Evolutionary conservation across 768 basidiomycete species (phyloP).

Genomic region (Hypholoma fasciculare): DNA sequence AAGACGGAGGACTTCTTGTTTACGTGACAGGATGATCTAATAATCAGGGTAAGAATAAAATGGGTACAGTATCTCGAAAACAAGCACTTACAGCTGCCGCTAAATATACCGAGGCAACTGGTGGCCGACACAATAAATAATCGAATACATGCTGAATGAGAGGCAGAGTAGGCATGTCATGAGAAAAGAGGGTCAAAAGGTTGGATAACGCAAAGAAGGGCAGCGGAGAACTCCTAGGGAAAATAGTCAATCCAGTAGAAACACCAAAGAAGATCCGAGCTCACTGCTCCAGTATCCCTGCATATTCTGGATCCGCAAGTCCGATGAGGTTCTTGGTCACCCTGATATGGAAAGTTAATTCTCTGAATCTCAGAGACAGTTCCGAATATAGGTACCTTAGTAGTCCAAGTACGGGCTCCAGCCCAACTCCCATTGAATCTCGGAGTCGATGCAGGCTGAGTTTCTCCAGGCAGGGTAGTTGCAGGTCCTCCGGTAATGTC

Average conservation of each 20-base stretch:
- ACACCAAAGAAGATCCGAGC: constrained; percentile 17
- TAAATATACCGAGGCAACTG: constrained; percentile 80
- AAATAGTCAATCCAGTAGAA: neutral
- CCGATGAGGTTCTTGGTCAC: constrained; percentile 73
- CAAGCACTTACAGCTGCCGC: constrained; percentile 69
- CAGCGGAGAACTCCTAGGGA: constrained; percentile 63
- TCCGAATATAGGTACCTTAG: constrained; percentile 47
- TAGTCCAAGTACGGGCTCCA: constrained; percentile 85
- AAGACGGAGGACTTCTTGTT: constrained; percentile 61
- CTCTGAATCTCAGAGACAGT: neutral
- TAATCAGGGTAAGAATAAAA: neutral
- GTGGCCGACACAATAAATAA: constrained; percentile 81
- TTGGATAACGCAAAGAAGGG: constrained; percentile 92
- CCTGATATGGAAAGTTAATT: constrained; percentile 34
- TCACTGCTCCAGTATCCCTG: constrained; percentile 67
- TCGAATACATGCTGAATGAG: constrained; percentile 93
- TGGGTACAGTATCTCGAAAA: neutral
- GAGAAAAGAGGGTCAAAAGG: constrained; percentile 88
- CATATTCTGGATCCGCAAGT: constrained; percentile 68
- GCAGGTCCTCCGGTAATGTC: constrained; percentile 63
- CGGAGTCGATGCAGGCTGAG: constrained; percentile 76
- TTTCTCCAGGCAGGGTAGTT: constrained; percentile 63
- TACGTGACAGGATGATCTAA: constrained; percentile 75
- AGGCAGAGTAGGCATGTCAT: constrained; percentile 87
- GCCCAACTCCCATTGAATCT: constrained; percentile 84